Percentiles rank a stretch among this genome's conserved stretches.
These are phyloP conservation scores for Hypoxylon sp. DNA, from an alignment of 2,329 filamentous ascomycete species.

Conservation along the genomic window DNA sequence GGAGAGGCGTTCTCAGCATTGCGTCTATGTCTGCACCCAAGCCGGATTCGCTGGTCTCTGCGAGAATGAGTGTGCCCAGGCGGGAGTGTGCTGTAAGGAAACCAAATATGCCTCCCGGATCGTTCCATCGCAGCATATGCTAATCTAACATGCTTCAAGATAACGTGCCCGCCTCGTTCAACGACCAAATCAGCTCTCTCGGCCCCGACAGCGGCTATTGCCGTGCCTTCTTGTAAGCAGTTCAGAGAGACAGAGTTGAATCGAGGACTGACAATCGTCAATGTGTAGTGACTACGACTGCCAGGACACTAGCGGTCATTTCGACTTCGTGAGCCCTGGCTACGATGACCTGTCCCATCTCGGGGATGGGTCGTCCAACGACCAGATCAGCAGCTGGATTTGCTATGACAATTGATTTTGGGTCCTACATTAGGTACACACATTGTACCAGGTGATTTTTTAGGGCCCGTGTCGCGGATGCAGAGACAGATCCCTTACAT, in stretches of 20 bases:
- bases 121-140: neutral
- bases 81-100: neutral
- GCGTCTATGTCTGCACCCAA: neutral
- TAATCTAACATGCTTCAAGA: neutral
- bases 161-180: neutral
- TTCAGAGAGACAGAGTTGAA: neutral
- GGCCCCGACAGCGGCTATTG: neutral
- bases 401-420: neutral
- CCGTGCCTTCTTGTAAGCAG: neutral
- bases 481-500: neutral
- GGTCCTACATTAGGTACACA: neutral
- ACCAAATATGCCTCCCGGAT: neutral
- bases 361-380: neutral
- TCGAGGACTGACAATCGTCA: neutral
- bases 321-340: neutral
- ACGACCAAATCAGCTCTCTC: neutral
- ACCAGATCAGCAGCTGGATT: neutral
- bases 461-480: neutral
- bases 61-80: neutral
- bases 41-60: neutral
- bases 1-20: neutral
- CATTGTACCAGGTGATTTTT: neutral
- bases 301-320: neutral
- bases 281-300: neutral
- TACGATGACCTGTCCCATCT: neutral